phyloP scores from a whole-genome alignment of 768 basidiomycete genomes.

The Leccinum obscurum region DNA sequence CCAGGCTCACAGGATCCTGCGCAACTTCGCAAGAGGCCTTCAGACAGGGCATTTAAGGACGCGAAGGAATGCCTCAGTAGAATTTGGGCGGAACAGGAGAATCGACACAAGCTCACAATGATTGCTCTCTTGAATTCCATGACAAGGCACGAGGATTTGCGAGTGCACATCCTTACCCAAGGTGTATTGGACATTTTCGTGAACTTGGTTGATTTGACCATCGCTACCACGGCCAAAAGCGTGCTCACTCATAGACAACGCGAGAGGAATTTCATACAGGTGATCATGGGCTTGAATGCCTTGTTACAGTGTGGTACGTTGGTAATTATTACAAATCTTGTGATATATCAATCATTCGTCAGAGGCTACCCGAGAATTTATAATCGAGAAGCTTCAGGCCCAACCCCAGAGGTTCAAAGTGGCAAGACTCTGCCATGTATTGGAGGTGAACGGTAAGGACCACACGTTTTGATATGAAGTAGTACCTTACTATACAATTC shows the following conservation, averaged over 20 bases:
- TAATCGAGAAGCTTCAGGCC: no score
- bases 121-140: conserved; percentile 24
- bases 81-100: conserved; percentile 11
- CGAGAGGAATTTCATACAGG: conserved; percentile 9
- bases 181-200: conserved; percentile 11
- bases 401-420: no score
- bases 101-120: conserved; percentile 20
- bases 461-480: background rate
- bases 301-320: no score
- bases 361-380: no score
- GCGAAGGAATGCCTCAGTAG: conserved; percentile 15
- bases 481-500: background rate
- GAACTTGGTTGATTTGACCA: conserved; percentile 12
- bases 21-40: no score
- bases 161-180: background rate
- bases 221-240: background rate
- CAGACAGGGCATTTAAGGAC: no score
- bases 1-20: no score
- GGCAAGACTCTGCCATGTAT: background rate
- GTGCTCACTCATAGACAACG: background rate
- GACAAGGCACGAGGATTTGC: conserved; percentile 16
- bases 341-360: no score
- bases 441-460: conserved; percentile 15
- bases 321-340: no score
- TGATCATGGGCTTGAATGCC: no score